Evolutionary conservation across 768 basidiomycete species (phyloP).

Genomic region (Phanerochaete carnosa): DNA sequence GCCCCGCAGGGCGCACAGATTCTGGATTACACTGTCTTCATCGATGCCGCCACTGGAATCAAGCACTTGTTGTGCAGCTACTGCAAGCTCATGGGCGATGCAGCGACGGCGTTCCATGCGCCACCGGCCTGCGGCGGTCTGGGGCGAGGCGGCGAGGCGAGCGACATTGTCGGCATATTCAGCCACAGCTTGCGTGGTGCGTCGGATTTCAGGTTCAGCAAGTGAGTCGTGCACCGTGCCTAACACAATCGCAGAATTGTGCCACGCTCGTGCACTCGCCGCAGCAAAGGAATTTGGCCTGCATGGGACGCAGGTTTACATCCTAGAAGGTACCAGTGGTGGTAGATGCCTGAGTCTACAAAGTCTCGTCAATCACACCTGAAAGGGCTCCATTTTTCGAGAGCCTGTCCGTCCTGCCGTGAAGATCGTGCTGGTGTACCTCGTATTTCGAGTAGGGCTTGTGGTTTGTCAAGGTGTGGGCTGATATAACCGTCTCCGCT

Average conservation of each 20-base stretch:
- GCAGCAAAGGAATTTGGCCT: constrained; percentile 34
- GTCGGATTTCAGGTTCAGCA: too few relatives aligned
- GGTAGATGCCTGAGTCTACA: constrained; percentile 41
- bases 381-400: constrained; percentile 34
- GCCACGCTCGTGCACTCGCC: constrained; percentile 41
- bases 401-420: constrained; percentile 43
- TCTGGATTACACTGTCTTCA: constrained; percentile 10
- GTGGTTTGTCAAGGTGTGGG: constrained; percentile 58
- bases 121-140: background rate
- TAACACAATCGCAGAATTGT: constrained; percentile 42
- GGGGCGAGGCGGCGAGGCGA: constrained; percentile 27
- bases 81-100: constrained; percentile 9
- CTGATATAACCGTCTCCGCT: background rate
- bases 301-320: constrained; percentile 40
- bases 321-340: constrained; percentile 44
- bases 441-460: constrained; percentile 80
- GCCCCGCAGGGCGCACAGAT: background rate
- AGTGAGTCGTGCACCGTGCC: background rate
- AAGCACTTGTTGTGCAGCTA: constrained; percentile 5
- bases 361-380: constrained; percentile 40
- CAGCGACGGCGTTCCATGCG: constrained; percentile 11
- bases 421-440: constrained; percentile 61
- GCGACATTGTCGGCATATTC: constrained; percentile 66
- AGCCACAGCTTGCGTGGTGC: constrained; percentile 67
- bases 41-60: constrained; percentile 9